Evolutionary conservation across 305 asterid genomes (phyloP), one percentile per base, ranked within the genome.

Genomic region (Ajuga reptans): DNA sequence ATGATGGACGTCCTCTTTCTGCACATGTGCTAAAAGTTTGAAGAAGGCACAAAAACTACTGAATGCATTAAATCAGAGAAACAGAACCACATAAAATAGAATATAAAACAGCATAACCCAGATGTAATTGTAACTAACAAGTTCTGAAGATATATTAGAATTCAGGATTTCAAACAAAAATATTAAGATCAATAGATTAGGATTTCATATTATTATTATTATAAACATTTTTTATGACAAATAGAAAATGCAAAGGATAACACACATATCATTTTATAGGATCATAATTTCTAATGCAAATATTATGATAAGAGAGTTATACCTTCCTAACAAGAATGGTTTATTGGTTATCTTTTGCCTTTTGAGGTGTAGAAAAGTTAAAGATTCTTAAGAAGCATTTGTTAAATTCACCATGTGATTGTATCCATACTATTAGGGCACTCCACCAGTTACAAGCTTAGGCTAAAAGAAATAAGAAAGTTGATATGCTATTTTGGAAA

Each of bases 1-100:
- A 78, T 93, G 99, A 75, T 93, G 99, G 50, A 93, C 99, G 83
- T 91, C 99, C 85, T 93, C 99, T 86, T 93, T 93, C 99, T 93
- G 95, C 81, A 81, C 59, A 62, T n/a, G 54, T n/a, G 51, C 58
- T 46, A 36, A 64, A 34, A 50, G 64, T 72, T 73, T 62, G 73
- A 59, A 24, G 64, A n/a, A 21, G 34, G 72, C 29, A 31, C 57
- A 72, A 67, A 14, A 49, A 41, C 33, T 71, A 66, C 66, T 31
- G 27, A 58, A 45, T 64, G 36, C 16, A 61, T 53, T 27, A 45
- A 71, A 46, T 29, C 54, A 64, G n/a, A 52, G 31, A 59, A 16
- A 41, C 21, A 47, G 69, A 66, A 68, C 57, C 61, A 64, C 10
- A 53, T 34, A 66, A 72, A 56, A 21, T 29, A 45, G 17, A 21